Conservation (phyloP, 768 basidiomycete species). For the Hydnomerulius pinastri region DNA sequence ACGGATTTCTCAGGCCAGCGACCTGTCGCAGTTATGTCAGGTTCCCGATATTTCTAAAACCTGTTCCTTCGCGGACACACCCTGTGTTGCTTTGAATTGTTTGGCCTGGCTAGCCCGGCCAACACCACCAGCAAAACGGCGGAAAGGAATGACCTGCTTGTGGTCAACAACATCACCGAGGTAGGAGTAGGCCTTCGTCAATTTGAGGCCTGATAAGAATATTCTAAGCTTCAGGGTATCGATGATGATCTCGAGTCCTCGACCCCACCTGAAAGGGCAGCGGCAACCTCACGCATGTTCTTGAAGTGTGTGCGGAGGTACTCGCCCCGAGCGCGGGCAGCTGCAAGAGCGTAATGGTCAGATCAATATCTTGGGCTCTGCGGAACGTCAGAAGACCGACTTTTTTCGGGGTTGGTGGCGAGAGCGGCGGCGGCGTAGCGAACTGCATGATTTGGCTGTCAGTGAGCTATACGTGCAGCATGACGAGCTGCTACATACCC, state of each 20-base stretch:
- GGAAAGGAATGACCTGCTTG: conserved; percentile 96
- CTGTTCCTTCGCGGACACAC: conserved; percentile 46
- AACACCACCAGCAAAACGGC: conserved; percentile 93
- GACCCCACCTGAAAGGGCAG: conserved; percentile 82
- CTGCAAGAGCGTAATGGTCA: conserved; percentile 42
- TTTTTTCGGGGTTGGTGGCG: conserved; percentile 94
- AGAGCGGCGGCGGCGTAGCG: conserved; percentile 91
- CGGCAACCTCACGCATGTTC: conserved; percentile 99
- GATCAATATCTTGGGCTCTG: conserved; percentile 1
- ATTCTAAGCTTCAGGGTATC: not conserved
- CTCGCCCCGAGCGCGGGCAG: conserved; percentile 91
- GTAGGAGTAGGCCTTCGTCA: conserved; percentile 94
- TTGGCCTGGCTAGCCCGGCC: conserved; percentile 94
- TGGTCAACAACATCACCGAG: conserved; percentile 93
- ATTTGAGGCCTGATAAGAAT: conserved; percentile 68
- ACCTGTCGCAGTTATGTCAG: conserved; percentile 51
- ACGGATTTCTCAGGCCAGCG: conserved; percentile 99
- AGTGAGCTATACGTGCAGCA: conserved; percentile 12
- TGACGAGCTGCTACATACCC: conserved; percentile 49
- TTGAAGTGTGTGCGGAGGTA: conserved; percentile 99
- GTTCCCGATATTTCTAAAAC: not conserved
- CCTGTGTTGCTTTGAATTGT: conserved; percentile 95
- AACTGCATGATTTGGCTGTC: conserved; percentile 49
- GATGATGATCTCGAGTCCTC: not conserved
- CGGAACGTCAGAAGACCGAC: conserved; percentile 45